Evolutionary conservation across 208 protist species (phyloP), one percentile per base, ranked within the genome.

Genomic region (Crithidia thermophila): DNA sequence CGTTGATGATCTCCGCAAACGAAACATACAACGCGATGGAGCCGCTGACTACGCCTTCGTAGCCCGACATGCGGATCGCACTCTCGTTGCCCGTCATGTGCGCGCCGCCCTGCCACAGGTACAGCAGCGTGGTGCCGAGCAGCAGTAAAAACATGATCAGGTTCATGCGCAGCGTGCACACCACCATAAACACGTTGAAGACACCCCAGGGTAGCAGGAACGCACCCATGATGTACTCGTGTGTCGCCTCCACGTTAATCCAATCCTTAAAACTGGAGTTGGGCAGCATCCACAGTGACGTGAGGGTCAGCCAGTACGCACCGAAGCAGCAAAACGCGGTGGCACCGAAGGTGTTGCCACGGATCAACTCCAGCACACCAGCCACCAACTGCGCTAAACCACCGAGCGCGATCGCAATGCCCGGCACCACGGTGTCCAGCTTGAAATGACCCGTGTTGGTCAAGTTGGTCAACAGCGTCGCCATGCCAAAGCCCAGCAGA

Each of bases 401-500:
- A 28, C 77, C 81, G 43, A 72, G 82, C 23, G 39, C 63, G 61
- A 84, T 74, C 8, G 40, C 70, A 59, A 84, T 74, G 23, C 50
- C 60, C 31, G 69, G 52, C 4, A 78, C 36, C 7, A 61, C 66
- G 34, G 69, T 69, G 46, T 63, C 49, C 18, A 82, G 52, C 27
- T 56, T 47, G 39, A 64, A 81, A 23, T 68, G 39, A 10, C 70
- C 77, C 36, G 77, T 65, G 56, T 78, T 75, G 63, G 63, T 33
- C 20, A 87, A 34, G 56, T 67, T 77, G 14, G 77, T 50, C 45
- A 87, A 60, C 23, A 87, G 43, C 4, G 72, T 84, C 10, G 81
- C 80, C 55, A 87, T 72, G 34, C 81, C 77, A 49, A 84, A 87
- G 18, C 68, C 77, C 14, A 77, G 46, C 8, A 87, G 67, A 33